Evolutionary conservation across 768 basidiomycete genomes (phyloP).

Genomic region (Tulasnella sp.): DNA sequence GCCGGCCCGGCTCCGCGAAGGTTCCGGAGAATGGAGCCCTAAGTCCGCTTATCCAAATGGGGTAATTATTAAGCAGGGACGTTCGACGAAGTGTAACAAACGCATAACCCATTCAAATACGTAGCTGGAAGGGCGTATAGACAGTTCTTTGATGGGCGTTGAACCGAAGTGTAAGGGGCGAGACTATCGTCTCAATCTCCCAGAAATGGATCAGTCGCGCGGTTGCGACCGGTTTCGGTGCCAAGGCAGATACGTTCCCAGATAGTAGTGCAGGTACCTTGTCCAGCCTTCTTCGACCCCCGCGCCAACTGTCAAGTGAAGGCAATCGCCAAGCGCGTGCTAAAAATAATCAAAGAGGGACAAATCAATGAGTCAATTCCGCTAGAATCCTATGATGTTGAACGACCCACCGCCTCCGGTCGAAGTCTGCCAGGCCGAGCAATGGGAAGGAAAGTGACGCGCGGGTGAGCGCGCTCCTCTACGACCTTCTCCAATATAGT

Average conservation of each 20-base stretch:
- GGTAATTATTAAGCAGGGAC: background rate
- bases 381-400: too few relatives aligned
- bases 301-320: constrained; percentile 46
- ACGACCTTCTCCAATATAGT: constrained; percentile 54
- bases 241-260: constrained; percentile 10
- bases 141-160: background rate
- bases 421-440: constrained; percentile 58
- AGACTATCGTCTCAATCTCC: background rate
- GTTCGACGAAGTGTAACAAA: too few relatives aligned
- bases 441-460: constrained; percentile 57
- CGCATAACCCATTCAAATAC: too few relatives aligned
- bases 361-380: background rate
- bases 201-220: background rate
- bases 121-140: background rate
- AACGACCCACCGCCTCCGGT: constrained; percentile 56
- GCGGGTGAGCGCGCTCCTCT: constrained; percentile 43
- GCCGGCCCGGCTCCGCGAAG: too few relatives aligned
- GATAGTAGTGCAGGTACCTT: constrained; percentile 50
- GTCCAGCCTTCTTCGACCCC: constrained; percentile 53
- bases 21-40: background rate
- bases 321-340: constrained; percentile 46
- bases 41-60: background rate
- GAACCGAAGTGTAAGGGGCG: background rate
- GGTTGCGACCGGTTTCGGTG: background rate
- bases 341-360: constrained; percentile 27